phyloP scores from a whole-genome alignment of 106 monocot genomes.

The Gastrodia elata region DNA sequence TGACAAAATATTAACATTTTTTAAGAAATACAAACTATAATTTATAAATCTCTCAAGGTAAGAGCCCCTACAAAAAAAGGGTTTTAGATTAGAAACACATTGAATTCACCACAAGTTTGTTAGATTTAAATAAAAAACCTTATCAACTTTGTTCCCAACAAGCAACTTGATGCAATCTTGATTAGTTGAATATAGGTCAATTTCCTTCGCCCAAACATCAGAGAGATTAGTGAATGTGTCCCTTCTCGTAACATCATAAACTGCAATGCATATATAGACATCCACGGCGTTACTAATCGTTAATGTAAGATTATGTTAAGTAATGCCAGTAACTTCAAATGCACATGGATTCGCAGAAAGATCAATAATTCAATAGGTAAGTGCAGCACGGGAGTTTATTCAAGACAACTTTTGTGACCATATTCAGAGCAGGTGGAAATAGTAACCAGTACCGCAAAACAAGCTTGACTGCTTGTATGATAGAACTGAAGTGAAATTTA shows the following conservation, averaged over 20 bases:
- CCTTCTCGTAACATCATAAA: conserved; percentile 93
- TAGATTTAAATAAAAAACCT: conserved; percentile 33
- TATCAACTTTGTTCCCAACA: conserved; percentile 98
- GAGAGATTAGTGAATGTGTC: conserved; percentile 94
- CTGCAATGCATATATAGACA: conserved; percentile 22
- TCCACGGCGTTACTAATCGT: not conserved
- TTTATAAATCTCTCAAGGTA: too few relatives aligned
- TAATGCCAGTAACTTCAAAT: not conserved
- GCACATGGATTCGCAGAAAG: not conserved
- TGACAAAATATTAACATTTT: too few relatives aligned
- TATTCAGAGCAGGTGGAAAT: not conserved
- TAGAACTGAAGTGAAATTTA: not conserved
- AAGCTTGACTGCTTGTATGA: too few relatives aligned
- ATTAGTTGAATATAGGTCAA: conserved; percentile 95
- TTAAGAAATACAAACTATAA: too few relatives aligned
- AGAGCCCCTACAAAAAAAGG: too few relatives aligned
- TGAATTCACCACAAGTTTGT: not conserved
- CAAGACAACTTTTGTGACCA: not conserved
- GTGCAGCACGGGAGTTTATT: not conserved
- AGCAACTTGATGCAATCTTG: conserved; percentile 99
- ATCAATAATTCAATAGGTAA: too few relatives aligned
- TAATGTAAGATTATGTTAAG: not conserved
- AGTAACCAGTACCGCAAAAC: not conserved
- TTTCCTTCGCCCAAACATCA: conserved; percentile 95
- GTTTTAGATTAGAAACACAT: too few relatives aligned